These are phyloP conservation scores for Brassica cretica DNA, from an alignment of 345 rosid genomes.

Conservation along the genomic window DNA sequence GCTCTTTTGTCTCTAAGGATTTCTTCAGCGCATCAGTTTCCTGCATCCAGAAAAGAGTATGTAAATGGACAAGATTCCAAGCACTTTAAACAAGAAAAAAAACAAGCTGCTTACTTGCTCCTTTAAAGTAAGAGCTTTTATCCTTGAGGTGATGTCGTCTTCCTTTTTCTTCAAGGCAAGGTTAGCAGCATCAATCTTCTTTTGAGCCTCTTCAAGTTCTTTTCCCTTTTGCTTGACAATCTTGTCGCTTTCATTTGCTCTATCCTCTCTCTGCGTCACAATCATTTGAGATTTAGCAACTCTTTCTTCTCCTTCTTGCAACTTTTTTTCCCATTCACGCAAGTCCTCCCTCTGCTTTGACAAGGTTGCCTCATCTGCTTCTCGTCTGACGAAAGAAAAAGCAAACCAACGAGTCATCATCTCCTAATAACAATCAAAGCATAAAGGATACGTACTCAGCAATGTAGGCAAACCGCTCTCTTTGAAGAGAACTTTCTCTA, in stretches of 20 bases:
- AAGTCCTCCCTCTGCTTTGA: slow-evolving; percentile 92
- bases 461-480: slow-evolving; percentile 72
- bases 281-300: slow-evolving; percentile 48
- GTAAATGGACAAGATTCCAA: slow-evolving; percentile 19
- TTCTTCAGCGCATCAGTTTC: slow-evolving; percentile 58
- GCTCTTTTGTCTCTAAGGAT: slow-evolving; percentile 64
- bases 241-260: slow-evolving; percentile 75
- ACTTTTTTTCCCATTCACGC: slow-evolving; percentile 86
- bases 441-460: slow-evolving; percentile 60
- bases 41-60: slow-evolving; percentile 45
- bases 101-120: slow-evolving; percentile 62
- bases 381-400: slow-evolving; percentile 56
- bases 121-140: slow-evolving; percentile 51
- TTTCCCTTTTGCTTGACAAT: slow-evolving; percentile 72
- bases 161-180: slow-evolving; percentile 59
- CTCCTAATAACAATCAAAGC: background rate
- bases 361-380: slow-evolving; percentile 60
- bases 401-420: background rate
- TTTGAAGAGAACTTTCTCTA: slow-evolving; percentile 61
- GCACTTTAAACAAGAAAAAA: background rate
- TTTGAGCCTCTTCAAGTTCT: slow-evolving; percentile 72
- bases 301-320: slow-evolving; percentile 91
- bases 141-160: slow-evolving; percentile 66
- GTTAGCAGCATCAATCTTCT: slow-evolving; percentile 69
- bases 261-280: slow-evolving; percentile 89